These are phyloP conservation scores for Penicillium herquei DNA, from an alignment of 495 filamentous ascomycete species.

Conservation along the genomic window DNA sequence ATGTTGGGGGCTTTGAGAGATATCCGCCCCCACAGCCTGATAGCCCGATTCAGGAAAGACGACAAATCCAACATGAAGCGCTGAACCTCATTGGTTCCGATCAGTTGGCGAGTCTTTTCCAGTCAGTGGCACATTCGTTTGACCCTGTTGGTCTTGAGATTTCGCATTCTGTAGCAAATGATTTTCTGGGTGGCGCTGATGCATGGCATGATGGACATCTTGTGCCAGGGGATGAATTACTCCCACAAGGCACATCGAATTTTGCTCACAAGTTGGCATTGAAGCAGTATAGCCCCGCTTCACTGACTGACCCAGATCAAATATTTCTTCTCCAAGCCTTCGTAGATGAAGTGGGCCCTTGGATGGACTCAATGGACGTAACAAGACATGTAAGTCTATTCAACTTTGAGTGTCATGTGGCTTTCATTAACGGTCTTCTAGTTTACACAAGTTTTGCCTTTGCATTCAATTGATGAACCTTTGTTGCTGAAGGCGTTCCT, in stretches of 20 bases:
- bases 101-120: constrained; percentile 23
- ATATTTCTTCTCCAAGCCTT: constrained; percentile 86
- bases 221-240: constrained; percentile 26
- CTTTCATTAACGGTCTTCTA: constrained; percentile 6
- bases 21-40: constrained; percentile 60
- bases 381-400: constrained; percentile 68
- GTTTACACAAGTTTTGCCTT: constrained; percentile 81
- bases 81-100: constrained; percentile 28
- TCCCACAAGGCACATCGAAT: constrained; percentile 26
- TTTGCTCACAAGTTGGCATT: constrained; percentile 28
- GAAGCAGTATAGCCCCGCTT: constrained; percentile 44
- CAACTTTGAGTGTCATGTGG: background rate
- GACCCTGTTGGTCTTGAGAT: constrained; percentile 20
- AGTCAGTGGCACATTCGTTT: constrained; percentile 28
- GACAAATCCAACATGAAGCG: constrained; percentile 39
- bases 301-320: constrained; percentile 71
- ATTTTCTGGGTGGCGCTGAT: constrained; percentile 19
- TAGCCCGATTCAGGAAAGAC: constrained; percentile 31
- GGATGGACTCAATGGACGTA: constrained; percentile 92
- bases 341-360: constrained; percentile 83
- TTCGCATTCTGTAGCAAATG: constrained; percentile 12
- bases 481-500: constrained; percentile 91
- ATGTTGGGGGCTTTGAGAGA: constrained; percentile 73
- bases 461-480: constrained; percentile 75
- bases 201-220: constrained; percentile 25